Conservation (phyloP, 257 asterid genomes). For the Apocynum venetum region DNA sequence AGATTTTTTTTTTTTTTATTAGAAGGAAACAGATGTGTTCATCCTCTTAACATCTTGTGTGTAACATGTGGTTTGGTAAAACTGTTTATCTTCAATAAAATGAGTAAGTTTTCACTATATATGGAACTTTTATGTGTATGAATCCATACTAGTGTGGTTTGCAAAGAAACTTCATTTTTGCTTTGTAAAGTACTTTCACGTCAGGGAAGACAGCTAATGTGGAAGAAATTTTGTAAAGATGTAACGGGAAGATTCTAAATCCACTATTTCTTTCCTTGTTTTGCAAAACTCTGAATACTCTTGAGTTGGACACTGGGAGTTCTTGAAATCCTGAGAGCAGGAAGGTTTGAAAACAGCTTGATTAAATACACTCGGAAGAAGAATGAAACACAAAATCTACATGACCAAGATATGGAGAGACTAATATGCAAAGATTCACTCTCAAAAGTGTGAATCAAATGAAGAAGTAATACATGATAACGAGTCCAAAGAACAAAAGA, state of each 20-base stretch:
- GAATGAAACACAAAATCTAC: not conserved
- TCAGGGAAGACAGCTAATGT: not conserved
- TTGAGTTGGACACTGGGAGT: not conserved
- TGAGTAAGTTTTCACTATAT: too few species aligned
- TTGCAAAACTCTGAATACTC: not conserved
- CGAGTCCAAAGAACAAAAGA: not conserved
- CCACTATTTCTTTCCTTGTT: not conserved
- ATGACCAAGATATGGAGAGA: not conserved
- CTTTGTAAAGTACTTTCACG: conserved; percentile 1
- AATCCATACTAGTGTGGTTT: too few species aligned
- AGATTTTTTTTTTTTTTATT: too few species aligned
- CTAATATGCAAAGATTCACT: too few species aligned
- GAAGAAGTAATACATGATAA: not conserved
- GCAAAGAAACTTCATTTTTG: not conserved
- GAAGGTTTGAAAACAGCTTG: not conserved
- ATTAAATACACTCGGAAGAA: not conserved
- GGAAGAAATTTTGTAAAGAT: conserved; percentile 4
- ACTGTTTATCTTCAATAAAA: too few species aligned
- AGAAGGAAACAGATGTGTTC: too few species aligned
- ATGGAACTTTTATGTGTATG: too few species aligned
- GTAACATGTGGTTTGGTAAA: too few species aligned
- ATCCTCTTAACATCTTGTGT: too few species aligned
- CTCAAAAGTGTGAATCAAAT: not conserved
- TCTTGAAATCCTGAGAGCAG: not conserved
- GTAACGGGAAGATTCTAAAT: not conserved